phyloP scores from a whole-genome alignment of 768 basidiomycete species.

The Lactifluus volemus region DNA sequence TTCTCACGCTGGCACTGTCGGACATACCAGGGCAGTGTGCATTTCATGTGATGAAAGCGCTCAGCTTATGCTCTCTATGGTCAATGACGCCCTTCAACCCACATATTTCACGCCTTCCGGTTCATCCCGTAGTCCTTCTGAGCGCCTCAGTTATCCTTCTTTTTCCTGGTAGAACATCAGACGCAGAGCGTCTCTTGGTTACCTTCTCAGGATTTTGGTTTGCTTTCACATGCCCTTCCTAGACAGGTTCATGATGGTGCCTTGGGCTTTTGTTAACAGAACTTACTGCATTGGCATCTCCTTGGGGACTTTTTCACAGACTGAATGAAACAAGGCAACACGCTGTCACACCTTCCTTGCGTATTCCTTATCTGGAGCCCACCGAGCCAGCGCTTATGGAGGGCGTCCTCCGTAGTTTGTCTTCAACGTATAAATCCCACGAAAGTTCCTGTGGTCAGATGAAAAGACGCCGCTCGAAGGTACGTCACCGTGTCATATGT shows the following conservation, averaged over 20 bases:
- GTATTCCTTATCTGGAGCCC: neutral
- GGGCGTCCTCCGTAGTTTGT: neutral
- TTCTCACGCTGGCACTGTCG: neutral
- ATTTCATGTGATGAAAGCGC: neutral
- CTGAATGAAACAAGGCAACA: neutral
- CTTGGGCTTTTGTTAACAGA: neutral
- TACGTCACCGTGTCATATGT: neutral
- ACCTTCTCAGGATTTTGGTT: neutral
- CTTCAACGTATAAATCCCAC: neutral
- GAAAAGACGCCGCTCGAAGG: neutral
- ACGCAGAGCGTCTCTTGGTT: neutral
- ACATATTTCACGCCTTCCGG: neutral
- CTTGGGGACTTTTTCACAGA: constrained; percentile 8
- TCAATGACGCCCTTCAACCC: neutral
- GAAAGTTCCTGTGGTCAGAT: neutral
- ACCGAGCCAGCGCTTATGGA: neutral
- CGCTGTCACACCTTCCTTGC: neutral
- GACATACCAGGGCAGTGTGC: neutral
- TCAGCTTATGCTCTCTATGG: neutral
- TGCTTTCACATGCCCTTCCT: neutral
- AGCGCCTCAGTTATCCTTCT: neutral
- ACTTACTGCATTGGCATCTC: neutral
- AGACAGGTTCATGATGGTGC: constrained; percentile 2
- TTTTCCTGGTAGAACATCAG: neutral
- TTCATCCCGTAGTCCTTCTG: neutral